Evolutionary conservation across 1,284 basidiomycete genomes (phyloP).

Genomic region (Inonotus obliquus): DNA sequence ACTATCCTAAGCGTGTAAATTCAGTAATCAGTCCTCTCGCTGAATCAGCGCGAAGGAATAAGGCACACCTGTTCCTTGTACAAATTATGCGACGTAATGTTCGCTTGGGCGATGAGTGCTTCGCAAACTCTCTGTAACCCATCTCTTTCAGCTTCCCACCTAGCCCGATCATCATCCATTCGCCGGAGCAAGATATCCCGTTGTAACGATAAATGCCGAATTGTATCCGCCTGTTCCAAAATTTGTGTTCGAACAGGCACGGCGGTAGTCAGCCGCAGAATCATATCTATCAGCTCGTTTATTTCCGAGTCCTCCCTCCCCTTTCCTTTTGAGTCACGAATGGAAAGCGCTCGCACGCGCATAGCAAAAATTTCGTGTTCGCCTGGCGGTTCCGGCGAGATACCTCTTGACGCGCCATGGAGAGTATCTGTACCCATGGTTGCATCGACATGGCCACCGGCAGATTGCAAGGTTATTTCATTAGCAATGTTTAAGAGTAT

Average conservation of each 20-base stretch:
- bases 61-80: slow-evolving; percentile 44
- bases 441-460: neutral
- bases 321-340: slow-evolving; percentile 23
- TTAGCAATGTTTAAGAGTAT: neutral
- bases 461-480: slow-evolving; percentile 21
- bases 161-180: slow-evolving; percentile 47
- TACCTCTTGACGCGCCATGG: slow-evolving; percentile 6
- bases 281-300: slow-evolving; percentile 55
- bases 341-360: slow-evolving; percentile 27
- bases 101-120: slow-evolving; percentile 56
- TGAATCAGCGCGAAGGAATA: slow-evolving; percentile 2
- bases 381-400: slow-evolving; percentile 31
- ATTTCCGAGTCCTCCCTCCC: slow-evolving; percentile 32
- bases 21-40: neutral
- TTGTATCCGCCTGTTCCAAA: slow-evolving; percentile 54
- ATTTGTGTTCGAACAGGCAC: slow-evolving; percentile 45
- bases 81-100: slow-evolving; percentile 37
- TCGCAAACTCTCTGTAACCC: slow-evolving; percentile 59
- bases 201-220: slow-evolving; percentile 49
- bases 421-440: neutral
- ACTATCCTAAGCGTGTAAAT: neutral
- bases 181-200: slow-evolving; percentile 51
- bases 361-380: slow-evolving; percentile 30
- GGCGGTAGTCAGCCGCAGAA: slow-evolving; percentile 41
- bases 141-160: slow-evolving; percentile 56